Percentiles rank a stretch among this genome's conserved stretches.
phyloP scores from a whole-genome alignment of 2,329 filamentous ascomycete genomes.

The Parafenestella ontariensis region DNA sequence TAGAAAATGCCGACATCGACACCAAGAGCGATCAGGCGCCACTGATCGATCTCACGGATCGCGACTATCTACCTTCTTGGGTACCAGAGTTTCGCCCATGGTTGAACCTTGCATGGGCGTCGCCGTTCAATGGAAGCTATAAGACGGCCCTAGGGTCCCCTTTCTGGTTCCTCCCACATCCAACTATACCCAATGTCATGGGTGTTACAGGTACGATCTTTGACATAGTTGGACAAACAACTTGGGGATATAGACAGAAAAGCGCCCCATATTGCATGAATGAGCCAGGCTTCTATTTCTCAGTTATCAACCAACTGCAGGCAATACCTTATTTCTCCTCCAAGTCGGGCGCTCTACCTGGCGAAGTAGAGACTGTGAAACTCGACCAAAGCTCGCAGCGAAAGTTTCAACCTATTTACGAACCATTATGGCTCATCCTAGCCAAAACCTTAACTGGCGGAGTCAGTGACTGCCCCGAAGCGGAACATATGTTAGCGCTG shows the following conservation, averaged over 20 bases:
- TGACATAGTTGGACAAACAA: background rate
- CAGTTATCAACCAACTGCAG: background rate
- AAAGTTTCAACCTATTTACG: background rate
- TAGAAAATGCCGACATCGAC: background rate
- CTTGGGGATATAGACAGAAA: background rate
- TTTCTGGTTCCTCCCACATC: background rate
- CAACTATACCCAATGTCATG: background rate
- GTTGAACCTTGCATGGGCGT: constrained; percentile 1
- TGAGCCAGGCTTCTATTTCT: background rate
- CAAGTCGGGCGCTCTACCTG: background rate
- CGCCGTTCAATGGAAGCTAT: background rate
- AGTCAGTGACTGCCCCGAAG: background rate
- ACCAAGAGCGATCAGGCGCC: background rate
- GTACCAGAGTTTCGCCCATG: constrained; percentile 3
- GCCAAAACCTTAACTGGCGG: background rate
- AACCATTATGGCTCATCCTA: background rate
- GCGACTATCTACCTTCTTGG: constrained; percentile 9
- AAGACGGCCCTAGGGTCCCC: background rate
- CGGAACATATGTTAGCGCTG: background rate
- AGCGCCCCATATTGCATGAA: background rate
- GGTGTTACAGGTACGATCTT: background rate
- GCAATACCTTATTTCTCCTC: background rate
- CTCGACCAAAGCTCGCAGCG: background rate
- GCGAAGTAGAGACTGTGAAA: background rate
- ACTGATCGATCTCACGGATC: background rate